Evolutionary conservation across 2,329 filamentous ascomycete species (phyloP).

Genomic region (Dactylellina parvicollis): DNA sequence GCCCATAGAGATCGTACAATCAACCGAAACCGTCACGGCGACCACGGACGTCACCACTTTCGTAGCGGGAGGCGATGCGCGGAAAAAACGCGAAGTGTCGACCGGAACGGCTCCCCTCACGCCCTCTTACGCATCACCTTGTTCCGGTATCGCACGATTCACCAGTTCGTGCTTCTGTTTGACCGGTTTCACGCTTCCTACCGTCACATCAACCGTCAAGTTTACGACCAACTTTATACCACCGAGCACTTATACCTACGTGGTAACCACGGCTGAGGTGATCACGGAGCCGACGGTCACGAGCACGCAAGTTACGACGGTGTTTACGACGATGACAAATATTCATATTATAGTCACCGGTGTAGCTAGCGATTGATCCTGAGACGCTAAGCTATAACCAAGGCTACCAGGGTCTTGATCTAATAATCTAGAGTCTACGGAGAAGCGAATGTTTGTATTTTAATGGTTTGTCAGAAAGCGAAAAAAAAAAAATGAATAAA

Average conservation of each 20-base stretch:
- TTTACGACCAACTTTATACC: not conserved
- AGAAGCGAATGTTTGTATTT: too few relatives aligned
- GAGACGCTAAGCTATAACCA: too few relatives aligned
- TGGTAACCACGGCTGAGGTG: not conserved
- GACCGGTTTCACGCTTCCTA: not conserved
- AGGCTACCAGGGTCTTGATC: too few relatives aligned
- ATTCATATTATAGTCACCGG: too few relatives aligned
- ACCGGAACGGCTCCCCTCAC: conserved; percentile 11
- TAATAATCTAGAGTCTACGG: too few relatives aligned
- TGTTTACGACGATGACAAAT: not conserved
- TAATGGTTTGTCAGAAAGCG: too few relatives aligned
- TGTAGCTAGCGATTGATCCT: too few relatives aligned
- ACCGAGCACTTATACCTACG: not conserved
- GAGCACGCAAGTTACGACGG: not conserved
- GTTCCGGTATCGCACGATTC: conserved; percentile 55
- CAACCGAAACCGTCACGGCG: not conserved
- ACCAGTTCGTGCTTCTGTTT: conserved; percentile 59
- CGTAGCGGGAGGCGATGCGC: too few relatives aligned
- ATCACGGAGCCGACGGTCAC: not conserved
- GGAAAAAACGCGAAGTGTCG: not conserved
- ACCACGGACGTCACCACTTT: too few relatives aligned
- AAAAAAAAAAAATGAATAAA: too few relatives aligned
- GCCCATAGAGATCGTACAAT: not conserved
- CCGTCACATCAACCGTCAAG: not conserved
- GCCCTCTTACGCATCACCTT: conserved; percentile 58